Base-by-base conservation (phyloP, 345 rosid genomes). In the Clarkia xantiana region DNA sequence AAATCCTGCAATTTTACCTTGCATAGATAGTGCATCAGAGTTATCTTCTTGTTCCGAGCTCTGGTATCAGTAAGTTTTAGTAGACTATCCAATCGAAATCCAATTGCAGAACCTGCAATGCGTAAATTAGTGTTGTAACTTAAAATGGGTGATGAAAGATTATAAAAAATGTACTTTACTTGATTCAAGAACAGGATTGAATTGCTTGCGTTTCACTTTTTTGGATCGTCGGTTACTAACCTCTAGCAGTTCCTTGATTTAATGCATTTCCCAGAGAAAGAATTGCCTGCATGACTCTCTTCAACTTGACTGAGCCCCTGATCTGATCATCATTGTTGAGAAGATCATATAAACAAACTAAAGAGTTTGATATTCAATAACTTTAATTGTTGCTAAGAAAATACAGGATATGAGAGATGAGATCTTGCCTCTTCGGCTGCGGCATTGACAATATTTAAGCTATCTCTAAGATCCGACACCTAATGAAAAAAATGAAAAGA, bases 21-120 rank as follows among this genome's bases (percentile, higher is more conserved):
- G 65, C 97, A 90, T 49, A 82, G 84, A 72, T 90, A 90, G 59
- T 90, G 95, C 97, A 90, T 82, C 69, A 90, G 83, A 40, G 97
- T 90, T 79, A 86, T 85, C 72, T 75, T 85, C 57, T 67, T 90
- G 65, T 86, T 90, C 63, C 74, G 74, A 14, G 97, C 94, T 45
- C 94, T 73, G 12, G 91, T 90, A 23, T 90, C 95, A 45, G 91
- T 82, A 55, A 90, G 94, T 61, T 86, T 90, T 52, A 85, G 95
- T 61, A 90, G 94, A 60, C 94, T 86, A 62, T 90, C 97, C 77
- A 86, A 65, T 66, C 74, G 76, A 67, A 90, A 90, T 57, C 95
- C 95, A 64, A 90, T 60, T 47, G 94, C 97, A 49, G 94, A 70
- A 39, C 97, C 95, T 85, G 68, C 29, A 59, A 46, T 14, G 47